A percentile compares a stretch with the other conserved stretches of the same genome.
These are phyloP conservation scores for Malus hybrid DNA, from an alignment of 331 rosid genomes.

Conservation along the genomic window DNA sequence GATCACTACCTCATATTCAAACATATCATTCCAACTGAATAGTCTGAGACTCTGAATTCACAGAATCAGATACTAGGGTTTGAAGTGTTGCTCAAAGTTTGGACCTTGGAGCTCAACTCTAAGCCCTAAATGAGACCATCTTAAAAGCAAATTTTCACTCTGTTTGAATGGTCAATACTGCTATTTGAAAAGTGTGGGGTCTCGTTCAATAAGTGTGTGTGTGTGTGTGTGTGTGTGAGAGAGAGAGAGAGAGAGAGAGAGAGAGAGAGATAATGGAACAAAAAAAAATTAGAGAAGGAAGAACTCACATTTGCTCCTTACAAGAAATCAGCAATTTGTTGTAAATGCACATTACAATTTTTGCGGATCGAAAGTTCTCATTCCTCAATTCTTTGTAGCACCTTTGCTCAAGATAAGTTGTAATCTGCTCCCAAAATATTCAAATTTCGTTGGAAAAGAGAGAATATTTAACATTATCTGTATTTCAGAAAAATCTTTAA, in stretches of 20 bases:
- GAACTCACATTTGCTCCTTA: slow-evolving; percentile 86
- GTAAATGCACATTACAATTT: slow-evolving; percentile 77
- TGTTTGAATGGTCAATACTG: no score
- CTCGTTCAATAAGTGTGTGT: neutral
- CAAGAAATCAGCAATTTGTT: slow-evolving; percentile 69
- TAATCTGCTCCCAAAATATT: slow-evolving; percentile 54
- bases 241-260: no score
- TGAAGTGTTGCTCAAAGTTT: neutral
- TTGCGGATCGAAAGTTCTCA: slow-evolving; percentile 64
- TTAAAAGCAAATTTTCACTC: neutral
- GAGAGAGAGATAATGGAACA: no score
- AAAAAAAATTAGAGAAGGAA: slow-evolving; percentile 9
- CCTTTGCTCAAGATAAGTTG: slow-evolving; percentile 76
- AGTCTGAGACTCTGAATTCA: neutral
- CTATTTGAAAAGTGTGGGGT: neutral
- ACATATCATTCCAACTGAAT: neutral
- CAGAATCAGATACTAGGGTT: neutral
- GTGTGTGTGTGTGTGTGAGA: neutral
- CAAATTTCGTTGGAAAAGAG: slow-evolving; percentile 6
- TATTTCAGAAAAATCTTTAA: no score
- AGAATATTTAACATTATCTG: neutral
- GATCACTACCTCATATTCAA: neutral
- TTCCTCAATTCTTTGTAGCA: slow-evolving; percentile 84
- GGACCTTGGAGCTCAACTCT: neutral
- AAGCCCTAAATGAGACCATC: neutral